Percentiles rank a stretch among this genome's conserved stretches.
phyloP scores from a whole-genome alignment of 1,139 yeast species.

The Pichia sp. region DNA sequence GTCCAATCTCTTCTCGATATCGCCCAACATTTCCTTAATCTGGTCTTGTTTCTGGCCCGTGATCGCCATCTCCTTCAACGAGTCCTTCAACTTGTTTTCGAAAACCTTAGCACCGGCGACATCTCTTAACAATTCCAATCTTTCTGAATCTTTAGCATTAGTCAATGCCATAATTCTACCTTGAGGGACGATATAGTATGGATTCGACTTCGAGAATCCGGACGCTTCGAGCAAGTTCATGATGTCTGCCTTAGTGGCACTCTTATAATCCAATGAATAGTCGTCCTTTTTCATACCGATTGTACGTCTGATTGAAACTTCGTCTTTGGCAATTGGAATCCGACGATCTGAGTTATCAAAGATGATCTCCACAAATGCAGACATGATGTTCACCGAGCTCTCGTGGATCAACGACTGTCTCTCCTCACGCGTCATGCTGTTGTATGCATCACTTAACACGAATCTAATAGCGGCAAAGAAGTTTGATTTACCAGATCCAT shows the following conservation, averaged over 20 bases:
- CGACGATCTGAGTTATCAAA: conserved; percentile 81
- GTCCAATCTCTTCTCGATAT: conserved; percentile 67
- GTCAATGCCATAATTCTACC: conserved; percentile 85
- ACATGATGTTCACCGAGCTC: conserved; percentile 89
- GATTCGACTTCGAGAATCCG: conserved; percentile 88
- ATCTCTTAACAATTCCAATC: conserved; percentile 77
- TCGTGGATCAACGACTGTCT: conserved; percentile 87
- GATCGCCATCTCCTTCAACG: conserved; percentile 74
- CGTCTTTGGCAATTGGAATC: conserved; percentile 67
- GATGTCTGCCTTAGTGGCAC: conserved; percentile 79
- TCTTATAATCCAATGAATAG: conserved; percentile 73
- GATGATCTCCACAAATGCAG: conserved; percentile 88
- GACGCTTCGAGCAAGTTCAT: conserved; percentile 86
- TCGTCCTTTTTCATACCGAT: conserved; percentile 94
- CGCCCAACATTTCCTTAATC: conserved; percentile 70
- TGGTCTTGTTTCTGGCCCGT: conserved; percentile 69
- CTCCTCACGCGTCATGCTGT: conserved; percentile 85
- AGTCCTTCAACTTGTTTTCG: conserved; percentile 77
- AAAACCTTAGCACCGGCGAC: conserved; percentile 96
- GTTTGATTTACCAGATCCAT: conserved; percentile 96
- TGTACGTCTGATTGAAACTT: conserved; percentile 77
- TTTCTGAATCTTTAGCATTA: conserved; percentile 82
- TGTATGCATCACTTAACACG: conserved; percentile 88
- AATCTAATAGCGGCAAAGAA: conserved; percentile 95
- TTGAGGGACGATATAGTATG: conserved; percentile 96